A percentile compares a stretch with the other conserved stretches of the same genome.
Evolutionary conservation across 768 basidiomycete species (phyloP).

Genomic region (Lentinula boryana): DNA sequence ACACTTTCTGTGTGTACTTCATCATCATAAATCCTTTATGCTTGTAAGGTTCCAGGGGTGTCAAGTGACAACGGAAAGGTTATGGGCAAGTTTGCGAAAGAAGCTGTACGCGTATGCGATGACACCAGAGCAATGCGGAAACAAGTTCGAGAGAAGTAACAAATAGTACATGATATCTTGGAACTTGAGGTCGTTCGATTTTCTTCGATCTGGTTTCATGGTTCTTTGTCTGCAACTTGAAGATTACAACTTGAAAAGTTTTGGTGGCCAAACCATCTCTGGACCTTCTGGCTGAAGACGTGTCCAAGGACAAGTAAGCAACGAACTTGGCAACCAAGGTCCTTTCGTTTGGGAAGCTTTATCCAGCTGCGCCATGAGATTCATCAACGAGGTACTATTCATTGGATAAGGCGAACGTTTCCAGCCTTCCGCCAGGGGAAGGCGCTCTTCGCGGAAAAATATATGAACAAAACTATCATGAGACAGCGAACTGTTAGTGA

Average conservation of each 20-base stretch:
- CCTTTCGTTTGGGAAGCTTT: neutral
- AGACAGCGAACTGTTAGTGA: neutral
- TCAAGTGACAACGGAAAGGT: no score
- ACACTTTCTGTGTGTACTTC: no score
- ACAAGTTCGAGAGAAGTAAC: no score
- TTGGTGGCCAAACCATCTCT: neutral
- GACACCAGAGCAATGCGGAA: no score
- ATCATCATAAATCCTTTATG: no score
- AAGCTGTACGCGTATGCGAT: no score
- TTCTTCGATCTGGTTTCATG: no score
- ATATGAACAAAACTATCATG: constrained; percentile 1
- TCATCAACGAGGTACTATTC: neutral
- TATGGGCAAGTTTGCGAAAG: no score
- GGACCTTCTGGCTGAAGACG: constrained; percentile 4
- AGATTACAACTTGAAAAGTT: neutral
- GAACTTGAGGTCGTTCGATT: no score
- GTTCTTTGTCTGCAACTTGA: no score
- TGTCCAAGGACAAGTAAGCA: neutral
- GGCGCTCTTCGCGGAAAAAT: constrained; percentile 7
- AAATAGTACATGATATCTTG: no score
- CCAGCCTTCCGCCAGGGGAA: constrained; percentile 6
- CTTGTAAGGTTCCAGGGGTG: no score
- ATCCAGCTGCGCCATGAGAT: neutral
- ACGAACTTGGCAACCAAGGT: neutral
- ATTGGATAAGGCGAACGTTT: neutral